These are phyloP conservation scores for Garcia nutans DNA, from an alignment of 345 rosid species.

Conservation along the genomic window DNA sequence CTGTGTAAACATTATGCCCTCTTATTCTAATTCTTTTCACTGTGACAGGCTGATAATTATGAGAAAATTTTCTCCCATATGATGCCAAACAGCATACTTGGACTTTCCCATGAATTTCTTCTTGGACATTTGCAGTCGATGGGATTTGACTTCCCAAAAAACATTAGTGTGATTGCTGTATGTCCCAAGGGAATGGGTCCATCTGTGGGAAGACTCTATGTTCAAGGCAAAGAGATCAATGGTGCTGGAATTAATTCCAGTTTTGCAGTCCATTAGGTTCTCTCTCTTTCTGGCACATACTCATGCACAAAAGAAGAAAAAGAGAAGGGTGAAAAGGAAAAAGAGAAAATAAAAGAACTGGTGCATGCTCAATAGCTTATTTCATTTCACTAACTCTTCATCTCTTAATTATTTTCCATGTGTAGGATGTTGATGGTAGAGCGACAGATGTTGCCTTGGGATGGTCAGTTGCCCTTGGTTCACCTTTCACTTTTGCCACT, in stretches of 20 bases:
- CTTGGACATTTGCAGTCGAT: slow-evolving; percentile 76
- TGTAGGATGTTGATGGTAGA: slow-evolving; percentile 88
- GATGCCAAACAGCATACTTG: slow-evolving; percentile 91
- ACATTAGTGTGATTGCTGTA: slow-evolving; percentile 76
- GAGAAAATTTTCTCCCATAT: slow-evolving; percentile 76
- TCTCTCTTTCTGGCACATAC: not conserved
- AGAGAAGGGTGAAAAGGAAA: too few relatives aligned
- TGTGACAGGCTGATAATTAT: slow-evolving; percentile 69
- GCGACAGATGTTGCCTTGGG: slow-evolving; percentile 85
- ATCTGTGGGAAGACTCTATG: slow-evolving; percentile 85
- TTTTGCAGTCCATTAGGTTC: slow-evolving; percentile 85
- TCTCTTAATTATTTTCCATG: slow-evolving; percentile 2
- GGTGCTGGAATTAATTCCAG: slow-evolving; percentile 95
- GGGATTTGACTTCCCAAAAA: slow-evolving; percentile 76
- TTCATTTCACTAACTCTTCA: not conserved
- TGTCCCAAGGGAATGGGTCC: slow-evolving; percentile 95
- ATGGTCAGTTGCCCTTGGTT: slow-evolving; percentile 94
- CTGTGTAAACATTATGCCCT: too few relatives aligned
- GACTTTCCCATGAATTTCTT: slow-evolving; percentile 91
- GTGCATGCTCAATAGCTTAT: not conserved
- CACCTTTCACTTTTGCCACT: slow-evolving; percentile 87
- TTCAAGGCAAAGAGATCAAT: slow-evolving; percentile 84
- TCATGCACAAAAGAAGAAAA: not conserved
- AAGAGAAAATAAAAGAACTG: too few relatives aligned
- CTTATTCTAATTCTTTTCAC: not conserved